Evolutionary conservation across 208 protist genomes (phyloP).

Genomic region (Leishmania guyanensis): DNA sequence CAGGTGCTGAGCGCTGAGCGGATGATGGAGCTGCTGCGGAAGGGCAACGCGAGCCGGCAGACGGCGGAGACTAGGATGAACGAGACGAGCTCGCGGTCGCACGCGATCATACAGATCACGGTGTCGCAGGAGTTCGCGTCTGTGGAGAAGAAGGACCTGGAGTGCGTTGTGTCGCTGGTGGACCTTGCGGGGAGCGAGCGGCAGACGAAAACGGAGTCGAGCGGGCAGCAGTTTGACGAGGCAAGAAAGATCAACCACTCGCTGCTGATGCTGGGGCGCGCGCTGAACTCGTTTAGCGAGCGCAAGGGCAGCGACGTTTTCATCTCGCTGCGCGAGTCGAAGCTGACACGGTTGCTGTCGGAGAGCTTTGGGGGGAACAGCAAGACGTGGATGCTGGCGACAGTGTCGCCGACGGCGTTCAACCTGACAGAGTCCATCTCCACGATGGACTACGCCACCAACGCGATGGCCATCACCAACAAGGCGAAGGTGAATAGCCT

Average conservation of each 20-base stretch:
- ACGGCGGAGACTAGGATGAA: constrained; percentile 89
- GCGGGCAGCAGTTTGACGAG: constrained; percentile 82
- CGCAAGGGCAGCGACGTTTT: constrained; percentile 60
- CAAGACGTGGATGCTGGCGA: constrained; percentile 94
- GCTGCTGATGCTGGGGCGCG: constrained; percentile 85
- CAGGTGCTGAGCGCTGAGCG: constrained; percentile 67
- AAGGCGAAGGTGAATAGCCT: constrained; percentile 71
- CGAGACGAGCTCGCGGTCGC: constrained; percentile 86
- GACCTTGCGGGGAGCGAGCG: constrained; percentile 86
- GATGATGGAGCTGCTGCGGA: constrained; percentile 67
- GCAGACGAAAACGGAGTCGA: constrained; percentile 83
- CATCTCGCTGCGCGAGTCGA: constrained; percentile 88
- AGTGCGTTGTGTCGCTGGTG: constrained; percentile 76
- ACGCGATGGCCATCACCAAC: constrained; percentile 84
- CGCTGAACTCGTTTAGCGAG: constrained; percentile 85
- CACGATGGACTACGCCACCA: constrained; percentile 83
- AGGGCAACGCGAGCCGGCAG: constrained; percentile 70
- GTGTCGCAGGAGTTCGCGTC: constrained; percentile 63
- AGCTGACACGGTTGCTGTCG: constrained; percentile 87
- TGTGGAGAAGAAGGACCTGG: constrained; percentile 49
- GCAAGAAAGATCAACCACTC: constrained; percentile 91
- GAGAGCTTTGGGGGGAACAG: constrained; percentile 93
- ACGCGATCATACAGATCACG: constrained; percentile 87
- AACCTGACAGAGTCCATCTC: constrained; percentile 83
- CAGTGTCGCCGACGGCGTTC: constrained; percentile 62